phyloP scores from a whole-genome alignment of 805 yeast species.

The Hanseniaspora opuntiae region DNA sequence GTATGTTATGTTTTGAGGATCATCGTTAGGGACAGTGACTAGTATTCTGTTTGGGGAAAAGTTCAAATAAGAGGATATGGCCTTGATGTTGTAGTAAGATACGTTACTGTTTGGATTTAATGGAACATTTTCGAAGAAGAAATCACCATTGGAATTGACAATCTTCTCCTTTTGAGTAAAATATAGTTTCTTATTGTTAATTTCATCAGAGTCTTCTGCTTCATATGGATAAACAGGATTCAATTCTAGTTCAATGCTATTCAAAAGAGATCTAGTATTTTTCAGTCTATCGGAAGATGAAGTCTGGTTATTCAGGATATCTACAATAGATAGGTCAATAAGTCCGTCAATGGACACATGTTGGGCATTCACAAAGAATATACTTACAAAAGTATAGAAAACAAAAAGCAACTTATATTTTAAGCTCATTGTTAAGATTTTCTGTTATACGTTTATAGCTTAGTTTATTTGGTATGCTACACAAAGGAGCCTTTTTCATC shows the following conservation, averaged over 20 bases:
- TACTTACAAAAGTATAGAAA: background rate
- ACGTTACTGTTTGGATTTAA: conserved; percentile 20
- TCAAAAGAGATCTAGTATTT: conserved; percentile 15
- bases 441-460: no score
- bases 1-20: conserved; percentile 16
- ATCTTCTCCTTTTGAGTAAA: conserved; percentile 1
- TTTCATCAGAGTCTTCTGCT: conserved; percentile 12
- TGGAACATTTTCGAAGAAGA: conserved; percentile 21
- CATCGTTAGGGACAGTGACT: conserved; percentile 15
- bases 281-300: background rate
- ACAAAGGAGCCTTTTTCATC: no score
- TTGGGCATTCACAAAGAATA: background rate
- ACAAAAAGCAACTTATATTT: background rate
- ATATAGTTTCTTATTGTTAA: background rate
- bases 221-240: conserved; percentile 19
- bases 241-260: conserved; percentile 17
- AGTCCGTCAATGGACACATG: conserved; percentile 22
- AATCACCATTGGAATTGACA: conserved; percentile 20
- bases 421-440: background rate
- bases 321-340: conserved; percentile 18
- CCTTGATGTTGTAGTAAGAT: conserved; percentile 21
- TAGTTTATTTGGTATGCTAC: no score
- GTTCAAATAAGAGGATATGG: conserved; percentile 24
- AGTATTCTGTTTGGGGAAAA: conserved; percentile 25
- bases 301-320: conserved; percentile 14